Evolutionary conservation across 305 asterid genomes (phyloP), one percentile per base, ranked within the genome.

Genomic region (Fraxinus ornus): DNA sequence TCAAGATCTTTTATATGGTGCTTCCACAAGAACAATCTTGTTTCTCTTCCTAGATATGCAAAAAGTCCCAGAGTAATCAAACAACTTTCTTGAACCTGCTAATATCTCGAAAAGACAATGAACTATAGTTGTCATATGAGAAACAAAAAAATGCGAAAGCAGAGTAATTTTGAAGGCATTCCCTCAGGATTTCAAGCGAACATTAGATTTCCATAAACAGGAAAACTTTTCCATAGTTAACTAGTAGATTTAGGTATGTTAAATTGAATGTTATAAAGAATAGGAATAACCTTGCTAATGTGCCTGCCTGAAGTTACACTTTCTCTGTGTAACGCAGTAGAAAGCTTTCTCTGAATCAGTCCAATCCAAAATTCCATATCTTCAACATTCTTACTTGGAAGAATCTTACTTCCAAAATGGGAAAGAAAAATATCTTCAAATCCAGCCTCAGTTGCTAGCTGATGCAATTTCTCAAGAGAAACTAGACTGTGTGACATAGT

Each of bases 361-460:
- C 95, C 98, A 77, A 94, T 90, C 94, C 95, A 94, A 85, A 91
- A 94, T 78, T 92, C 95, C 60, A 88, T 52, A 71, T 90, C 94
- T 82, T 90, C 94, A 52, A 86, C 76, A 78, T 83, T 90, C 85
- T 86, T 81, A 87, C 89, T 84, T 2, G 97, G 97, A 30, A 92
- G 91, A 84, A 92, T 85, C 82, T 85, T 92, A 57, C 90, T 83
- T 60, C 96, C 98, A 78, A 90, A 94, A 89, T 92, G 94, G 52
- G 80, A 81, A 68, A 92, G 83, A 85, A 92, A 92, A 44, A 89
- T 88, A 82, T 91, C 94, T 87, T 92, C 98, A 39, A 91, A 94
- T 74, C 97, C 98, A 39, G 98, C 98, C 88, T 90, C 93, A 79
- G 83, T 84, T 19, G 98, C 94, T 82, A 94, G 87, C 33, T 81